Evolutionary conservation across 768 basidiomycete genomes (phyloP), one percentile per base, ranked within the genome.

Genomic region (Leccinum uliginosum): DNA sequence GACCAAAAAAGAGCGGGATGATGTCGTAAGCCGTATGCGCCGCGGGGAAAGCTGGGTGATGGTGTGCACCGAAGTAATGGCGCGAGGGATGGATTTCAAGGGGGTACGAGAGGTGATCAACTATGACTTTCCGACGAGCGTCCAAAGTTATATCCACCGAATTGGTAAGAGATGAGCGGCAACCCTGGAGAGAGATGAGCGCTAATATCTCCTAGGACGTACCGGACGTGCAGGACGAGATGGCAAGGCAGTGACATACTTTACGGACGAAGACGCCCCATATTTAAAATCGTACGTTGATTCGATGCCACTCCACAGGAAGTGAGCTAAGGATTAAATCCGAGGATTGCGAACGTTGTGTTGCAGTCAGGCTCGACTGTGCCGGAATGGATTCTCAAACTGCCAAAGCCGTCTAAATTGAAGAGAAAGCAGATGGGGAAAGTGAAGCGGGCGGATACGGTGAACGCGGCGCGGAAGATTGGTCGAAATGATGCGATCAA

Each of bases 11-110:
- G 91, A 94, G 71, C 82, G 97, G 54, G 92, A 95, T 64, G 85
- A 94, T 65, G 85, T 89, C 17, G 80, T 97, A 10, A 77, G 79
- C 40, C 83, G 88, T 32, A 96, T 99, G 87, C 85, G 91, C 26
- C 80, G 79, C 64, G 97, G 95, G 0, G 83, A 91, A 68, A 89
- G 91, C 58, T 98, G 97, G 97, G 84, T 95, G 32, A 83, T 98
- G 82, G 82, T 99, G 47, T 91, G 88, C 62, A 99, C 97, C 23
- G 97, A 99, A 70, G 91, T 98, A 51, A 91, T 98, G 91, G 93
- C 93, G 23, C 83, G 97, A 63, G 97, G 97, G 3, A 94, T 99
- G 88, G 97, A 98, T 68, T 98, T 99, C 77, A 90, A 88, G 70
- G 94, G 95, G 10, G 84, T 96, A 51, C 79, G 86, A 57, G 91